Evolutionary conservation across 805 yeast species (phyloP).

Genomic region (Blastobotrys americana): DNA sequence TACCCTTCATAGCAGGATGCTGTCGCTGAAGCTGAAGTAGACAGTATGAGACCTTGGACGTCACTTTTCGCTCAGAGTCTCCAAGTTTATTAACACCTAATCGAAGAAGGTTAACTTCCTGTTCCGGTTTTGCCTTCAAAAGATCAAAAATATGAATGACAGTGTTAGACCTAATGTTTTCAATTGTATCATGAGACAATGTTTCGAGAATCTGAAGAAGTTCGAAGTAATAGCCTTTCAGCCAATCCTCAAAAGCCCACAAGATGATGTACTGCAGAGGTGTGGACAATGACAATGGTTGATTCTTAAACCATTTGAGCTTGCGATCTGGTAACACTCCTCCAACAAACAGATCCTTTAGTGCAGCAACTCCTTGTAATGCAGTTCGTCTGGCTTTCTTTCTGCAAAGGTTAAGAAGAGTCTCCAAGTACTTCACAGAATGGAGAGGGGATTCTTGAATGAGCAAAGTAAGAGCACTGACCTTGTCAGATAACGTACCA

Average conservation of each 20-base stretch:
- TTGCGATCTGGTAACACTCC: constrained; percentile 78
- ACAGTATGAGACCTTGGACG: constrained; percentile 79
- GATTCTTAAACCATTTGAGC: constrained; percentile 70
- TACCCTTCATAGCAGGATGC: constrained; percentile 92
- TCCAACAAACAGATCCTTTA: constrained; percentile 83
- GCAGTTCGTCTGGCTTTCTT: constrained; percentile 93
- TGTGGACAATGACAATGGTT: constrained; percentile 43
- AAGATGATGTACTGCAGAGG: constrained; percentile 56
- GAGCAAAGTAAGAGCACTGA: constrained; percentile 85
- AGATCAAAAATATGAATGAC: constrained; percentile 73
- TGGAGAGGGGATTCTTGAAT: constrained; percentile 95
- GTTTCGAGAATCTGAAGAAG: constrained; percentile 67
- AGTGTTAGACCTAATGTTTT: constrained; percentile 74
- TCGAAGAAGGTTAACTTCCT: constrained; percentile 82
- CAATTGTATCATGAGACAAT: constrained; percentile 84
- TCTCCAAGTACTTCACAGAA: constrained; percentile 75
- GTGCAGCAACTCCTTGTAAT: constrained; percentile 78
- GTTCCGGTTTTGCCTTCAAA: constrained; percentile 85
- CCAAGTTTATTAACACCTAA: constrained; percentile 92
- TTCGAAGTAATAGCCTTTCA: constrained; percentile 69
- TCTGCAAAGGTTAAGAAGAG: constrained; percentile 67
- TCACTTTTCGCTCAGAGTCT: constrained; percentile 83
- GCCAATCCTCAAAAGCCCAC: constrained; percentile 82
- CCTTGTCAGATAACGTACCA: constrained; percentile 94
- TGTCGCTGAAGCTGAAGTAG: constrained; percentile 74